Conservation (phyloP, 2,329 filamentous ascomycete genomes). For the Nigrospora sphaerica region DNA sequence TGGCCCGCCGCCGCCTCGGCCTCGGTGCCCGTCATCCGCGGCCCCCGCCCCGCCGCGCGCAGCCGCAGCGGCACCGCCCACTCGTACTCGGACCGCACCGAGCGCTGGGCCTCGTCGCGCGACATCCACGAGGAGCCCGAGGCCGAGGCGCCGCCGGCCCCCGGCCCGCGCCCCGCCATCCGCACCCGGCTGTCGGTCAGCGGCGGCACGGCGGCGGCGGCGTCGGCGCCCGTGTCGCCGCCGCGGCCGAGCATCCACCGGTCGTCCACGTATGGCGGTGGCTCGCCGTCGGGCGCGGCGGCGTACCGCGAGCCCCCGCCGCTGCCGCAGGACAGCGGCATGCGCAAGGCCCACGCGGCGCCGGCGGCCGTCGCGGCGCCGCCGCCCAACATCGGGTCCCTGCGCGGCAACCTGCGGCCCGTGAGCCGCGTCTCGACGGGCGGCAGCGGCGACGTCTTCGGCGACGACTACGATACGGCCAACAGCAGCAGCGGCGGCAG, state of each 20-base stretch:
- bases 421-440: constrained; percentile 36
- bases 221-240: constrained; percentile 17
- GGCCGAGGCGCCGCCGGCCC: constrained; percentile 4
- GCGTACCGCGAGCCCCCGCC: constrained; percentile 20
- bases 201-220: constrained; percentile 12
- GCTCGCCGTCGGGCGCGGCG: constrained; percentile 7
- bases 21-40: neutral
- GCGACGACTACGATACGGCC: constrained; percentile 41
- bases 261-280: constrained; percentile 13
- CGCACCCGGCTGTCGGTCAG: constrained; percentile 27
- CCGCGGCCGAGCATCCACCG: constrained; percentile 18
- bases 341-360: constrained; percentile 14
- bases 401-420: constrained; percentile 37
- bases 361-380: constrained; percentile 4
- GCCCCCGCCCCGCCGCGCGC: constrained; percentile 21
- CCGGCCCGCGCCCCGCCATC: constrained; percentile 18
- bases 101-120: constrained; percentile 17
- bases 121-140: constrained; percentile 27
- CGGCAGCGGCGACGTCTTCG: constrained; percentile 36
- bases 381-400: constrained; percentile 20
- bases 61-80: constrained; percentile 42
- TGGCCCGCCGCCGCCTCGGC: constrained; percentile 27
- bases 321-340: constrained; percentile 9
- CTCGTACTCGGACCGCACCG: constrained; percentile 32
- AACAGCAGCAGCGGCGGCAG: constrained; percentile 43